A percentile compares a stretch with the other conserved stretches of the same genome.
Evolutionary conservation across 1,139 yeast species (phyloP).

Genomic region (Taiozyma sp.): DNA sequence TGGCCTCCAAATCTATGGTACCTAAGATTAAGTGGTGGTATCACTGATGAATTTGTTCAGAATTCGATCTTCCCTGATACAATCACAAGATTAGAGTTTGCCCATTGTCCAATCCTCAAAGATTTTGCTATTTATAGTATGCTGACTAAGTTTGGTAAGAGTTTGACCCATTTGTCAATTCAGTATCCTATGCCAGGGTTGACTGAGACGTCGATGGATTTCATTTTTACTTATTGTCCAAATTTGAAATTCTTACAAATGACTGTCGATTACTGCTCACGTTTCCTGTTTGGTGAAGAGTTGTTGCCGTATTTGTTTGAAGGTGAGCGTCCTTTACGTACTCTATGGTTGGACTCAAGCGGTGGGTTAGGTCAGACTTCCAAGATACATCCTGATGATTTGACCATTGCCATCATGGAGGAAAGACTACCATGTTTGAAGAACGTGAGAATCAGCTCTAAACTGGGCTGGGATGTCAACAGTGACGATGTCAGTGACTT

Average conservation of each 20-base stretch:
- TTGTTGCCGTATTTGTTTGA: slow-evolving; percentile 35
- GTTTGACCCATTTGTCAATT: slow-evolving; percentile 57
- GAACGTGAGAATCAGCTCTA: slow-evolving; percentile 63
- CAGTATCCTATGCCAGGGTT: slow-evolving; percentile 89
- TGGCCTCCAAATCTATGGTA: slow-evolving; percentile 83
- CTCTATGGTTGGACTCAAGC: slow-evolving; percentile 73
- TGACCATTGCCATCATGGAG: slow-evolving; percentile 80
- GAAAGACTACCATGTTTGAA: slow-evolving; percentile 66
- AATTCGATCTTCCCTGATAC: slow-evolving; percentile 66
- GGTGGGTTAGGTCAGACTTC: slow-evolving; percentile 85
- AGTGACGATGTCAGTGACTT: slow-evolving; percentile 65
- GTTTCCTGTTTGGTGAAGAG: slow-evolving; percentile 58
- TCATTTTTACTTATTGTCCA: slow-evolving; percentile 72
- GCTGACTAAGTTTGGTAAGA: slow-evolving; percentile 58
- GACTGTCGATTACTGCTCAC: slow-evolving; percentile 79
- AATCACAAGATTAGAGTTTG: slow-evolving; percentile 67
- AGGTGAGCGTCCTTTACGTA: slow-evolving; percentile 47
- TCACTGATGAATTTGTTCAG: slow-evolving; percentile 71
- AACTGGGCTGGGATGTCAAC: slow-evolving; percentile 84
- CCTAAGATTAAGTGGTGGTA: slow-evolving; percentile 83
- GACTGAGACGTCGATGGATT: slow-evolving; percentile 65
- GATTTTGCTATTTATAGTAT: slow-evolving; percentile 59
- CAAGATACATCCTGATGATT: slow-evolving; percentile 81
- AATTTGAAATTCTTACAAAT: slow-evolving; percentile 56
- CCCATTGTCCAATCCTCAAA: slow-evolving; percentile 80